Evolutionary conservation across 208 protist species (phyloP).

Genomic region (Wallacemonas rigidus): DNA sequence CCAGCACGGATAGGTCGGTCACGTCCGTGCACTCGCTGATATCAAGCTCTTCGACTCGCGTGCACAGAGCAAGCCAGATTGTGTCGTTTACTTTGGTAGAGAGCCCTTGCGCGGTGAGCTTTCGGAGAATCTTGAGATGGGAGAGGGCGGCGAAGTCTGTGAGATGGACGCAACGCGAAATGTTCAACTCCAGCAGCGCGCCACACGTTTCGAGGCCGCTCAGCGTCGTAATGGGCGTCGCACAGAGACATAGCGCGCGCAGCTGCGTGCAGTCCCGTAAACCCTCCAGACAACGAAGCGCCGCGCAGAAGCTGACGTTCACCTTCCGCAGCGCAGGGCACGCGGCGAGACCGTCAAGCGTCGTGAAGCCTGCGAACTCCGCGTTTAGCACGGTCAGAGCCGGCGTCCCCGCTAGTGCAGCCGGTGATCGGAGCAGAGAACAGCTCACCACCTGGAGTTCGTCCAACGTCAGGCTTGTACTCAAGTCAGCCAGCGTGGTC

Average conservation of each 20-base stretch:
- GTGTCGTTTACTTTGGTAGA: not conserved
- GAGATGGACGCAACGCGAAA: not conserved
- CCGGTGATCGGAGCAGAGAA: not conserved
- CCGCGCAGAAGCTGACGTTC: not conserved
- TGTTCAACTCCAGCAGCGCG: not conserved
- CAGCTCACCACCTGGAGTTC: not conserved
- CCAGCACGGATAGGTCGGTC: not conserved
- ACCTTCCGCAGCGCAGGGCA: not conserved
- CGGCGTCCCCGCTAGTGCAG: not conserved
- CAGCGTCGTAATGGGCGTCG: not conserved
- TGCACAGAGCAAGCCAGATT: not conserved
- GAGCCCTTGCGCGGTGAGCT: not conserved
- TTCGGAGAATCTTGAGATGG: not conserved
- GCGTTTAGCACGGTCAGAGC: not conserved
- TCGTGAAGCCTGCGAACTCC: not conserved
- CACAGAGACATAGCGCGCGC: not conserved
- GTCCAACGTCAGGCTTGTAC: not conserved
- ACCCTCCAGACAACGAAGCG: not conserved
- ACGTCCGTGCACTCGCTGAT: constrained; percentile 1
- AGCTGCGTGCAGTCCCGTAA: not conserved
- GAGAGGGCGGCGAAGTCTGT: constrained; percentile 7
- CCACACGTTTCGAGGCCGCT: not conserved
- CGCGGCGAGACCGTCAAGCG: not conserved
- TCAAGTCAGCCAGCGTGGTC: not conserved
- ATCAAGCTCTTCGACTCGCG: constrained; percentile 5